Conservation (phyloP, 805 yeast species). For the Candida montana region DNA sequence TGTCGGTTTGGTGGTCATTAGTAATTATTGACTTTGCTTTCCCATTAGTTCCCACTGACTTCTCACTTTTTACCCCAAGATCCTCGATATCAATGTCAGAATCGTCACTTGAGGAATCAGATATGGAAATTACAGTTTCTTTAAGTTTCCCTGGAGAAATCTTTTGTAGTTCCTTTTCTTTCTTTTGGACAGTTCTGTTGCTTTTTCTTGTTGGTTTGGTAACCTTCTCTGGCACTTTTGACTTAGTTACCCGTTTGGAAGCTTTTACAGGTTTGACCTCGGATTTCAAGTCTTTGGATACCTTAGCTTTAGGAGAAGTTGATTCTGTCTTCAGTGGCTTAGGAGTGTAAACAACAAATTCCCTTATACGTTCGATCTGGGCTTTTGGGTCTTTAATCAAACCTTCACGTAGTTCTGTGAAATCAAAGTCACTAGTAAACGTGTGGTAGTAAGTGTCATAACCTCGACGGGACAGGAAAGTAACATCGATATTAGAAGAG, state of each 20-base stretch:
- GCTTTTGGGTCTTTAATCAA: slow-evolving; percentile 21
- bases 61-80: background rate
- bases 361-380: slow-evolving; percentile 25
- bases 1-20: too few relatives aligned
- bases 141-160: background rate
- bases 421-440: slow-evolving; percentile 22
- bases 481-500: slow-evolving; percentile 28
- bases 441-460: slow-evolving; percentile 29
- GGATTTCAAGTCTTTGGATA: background rate
- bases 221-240: background rate
- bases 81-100: slow-evolving; percentile 3
- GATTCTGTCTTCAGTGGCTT: slow-evolving; percentile 4
- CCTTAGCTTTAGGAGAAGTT: too few relatives aligned
- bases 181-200: background rate
- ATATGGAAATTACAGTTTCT: slow-evolving; percentile 7
- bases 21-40: too few relatives aligned
- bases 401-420: slow-evolving; percentile 18
- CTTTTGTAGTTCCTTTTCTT: too few relatives aligned
- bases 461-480: slow-evolving; percentile 28
- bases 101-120: background rate
- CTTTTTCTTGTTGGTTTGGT: background rate
- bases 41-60: slow-evolving; percentile 2
- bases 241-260: too few relatives aligned
- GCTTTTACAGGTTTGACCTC: background rate
- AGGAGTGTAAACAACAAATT: slow-evolving; percentile 9